These are phyloP conservation scores for Ceratocystis destructans DNA, from an alignment of 2,329 filamentous ascomycete species.

Conservation along the genomic window DNA sequence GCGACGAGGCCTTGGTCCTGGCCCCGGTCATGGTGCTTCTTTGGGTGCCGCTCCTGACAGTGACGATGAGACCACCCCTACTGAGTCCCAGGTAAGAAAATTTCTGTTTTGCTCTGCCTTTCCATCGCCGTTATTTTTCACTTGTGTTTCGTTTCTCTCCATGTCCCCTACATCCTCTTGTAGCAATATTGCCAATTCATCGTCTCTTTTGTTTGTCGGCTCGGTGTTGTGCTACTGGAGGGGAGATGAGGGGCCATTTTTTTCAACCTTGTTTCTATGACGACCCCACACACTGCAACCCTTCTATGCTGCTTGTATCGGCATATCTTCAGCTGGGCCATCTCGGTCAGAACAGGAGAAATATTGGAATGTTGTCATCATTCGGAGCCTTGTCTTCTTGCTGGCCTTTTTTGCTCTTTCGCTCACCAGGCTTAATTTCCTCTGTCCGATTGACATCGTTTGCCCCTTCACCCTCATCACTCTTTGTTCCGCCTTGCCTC, in stretches of 20 bases:
- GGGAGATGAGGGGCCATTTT: constrained; percentile 17
- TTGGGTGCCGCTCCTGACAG: constrained; percentile 85
- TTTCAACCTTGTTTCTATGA: constrained; percentile 18
- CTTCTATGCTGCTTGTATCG: not conserved
- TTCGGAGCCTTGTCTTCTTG: not conserved
- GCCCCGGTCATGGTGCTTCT: constrained; percentile 67
- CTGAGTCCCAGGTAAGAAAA: constrained; percentile 81
- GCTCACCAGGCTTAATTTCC: not conserved
- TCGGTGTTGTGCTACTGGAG: constrained; percentile 4
- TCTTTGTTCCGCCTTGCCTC: not conserved
- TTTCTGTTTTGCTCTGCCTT: not conserved
- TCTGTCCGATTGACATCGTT: not conserved
- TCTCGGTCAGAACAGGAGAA: not conserved
- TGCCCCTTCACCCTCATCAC: constrained; percentile 13
- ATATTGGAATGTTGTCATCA: not conserved
- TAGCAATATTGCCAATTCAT: not conserved
- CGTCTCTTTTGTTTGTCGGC: not conserved
- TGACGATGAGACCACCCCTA: constrained; percentile 89
- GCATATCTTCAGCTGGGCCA: not conserved
- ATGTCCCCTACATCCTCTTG: constrained; percentile 11
- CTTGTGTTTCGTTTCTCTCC: not conserved
- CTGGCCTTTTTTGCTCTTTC: not conserved
- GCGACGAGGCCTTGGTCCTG: constrained; percentile 79
- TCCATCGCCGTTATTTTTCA: constrained; percentile 17
- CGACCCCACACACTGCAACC: constrained; percentile 13